phyloP scores from a whole-genome alignment of 495 filamentous ascomycete genomes.

The Daldinia childiae region DNA sequence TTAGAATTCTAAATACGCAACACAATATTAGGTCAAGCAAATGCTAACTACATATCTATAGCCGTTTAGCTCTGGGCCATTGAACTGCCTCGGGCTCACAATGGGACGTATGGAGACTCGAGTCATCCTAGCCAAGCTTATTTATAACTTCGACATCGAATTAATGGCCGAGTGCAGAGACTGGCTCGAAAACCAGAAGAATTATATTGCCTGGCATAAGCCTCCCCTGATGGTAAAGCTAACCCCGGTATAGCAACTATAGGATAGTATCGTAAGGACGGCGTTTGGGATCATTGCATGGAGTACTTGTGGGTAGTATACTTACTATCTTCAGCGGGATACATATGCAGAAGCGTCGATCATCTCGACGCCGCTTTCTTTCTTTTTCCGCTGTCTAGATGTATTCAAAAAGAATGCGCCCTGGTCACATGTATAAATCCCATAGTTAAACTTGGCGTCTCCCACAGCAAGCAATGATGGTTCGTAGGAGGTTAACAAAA shows the following conservation, averaged over 20 bases:
- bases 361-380: not conserved
- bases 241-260: constrained; percentile 9
- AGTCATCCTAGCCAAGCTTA: constrained; percentile 58
- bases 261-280: not conserved
- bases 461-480: not conserved
- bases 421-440: not conserved
- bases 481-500: not conserved
- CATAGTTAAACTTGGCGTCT: not conserved
- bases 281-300: not conserved
- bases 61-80: constrained; percentile 59
- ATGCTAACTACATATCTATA: constrained; percentile 32
- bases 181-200: constrained; percentile 41
- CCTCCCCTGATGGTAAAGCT: constrained; percentile 37
- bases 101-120: constrained; percentile 59
- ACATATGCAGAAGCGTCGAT: constrained; percentile 1
- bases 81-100: constrained; percentile 63
- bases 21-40: not conserved
- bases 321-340: constrained; percentile 1
- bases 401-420: not conserved
- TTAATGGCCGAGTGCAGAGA: constrained; percentile 51
- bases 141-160: constrained; percentile 62
- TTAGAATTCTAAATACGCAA: not conserved
- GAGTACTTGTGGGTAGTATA: not conserved
- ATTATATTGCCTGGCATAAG: constrained; percentile 47
- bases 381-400: not conserved